These are phyloP conservation scores for bread wheat (Triticum aestivum) DNA, from an alignment of 176 grass and related monocot genomes.

Conservation along the genomic window IWGSC_CS_RefSeq_v2.1 NC_057806.1:336144809-336145308, in stretches of 20 bases:
- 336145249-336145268: not conserved
- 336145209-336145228: not conserved
- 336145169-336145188: not conserved
- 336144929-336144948: not conserved
- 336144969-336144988: no score
- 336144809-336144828: not conserved
- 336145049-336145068: no score
- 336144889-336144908: not conserved
- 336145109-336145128: not conserved
- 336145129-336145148: not conserved
- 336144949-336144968: not conserved
- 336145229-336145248: not conserved
- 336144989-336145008: no score
- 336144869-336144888: not conserved
- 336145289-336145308: not conserved
- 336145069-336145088: no score
- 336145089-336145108: not conserved
- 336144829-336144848: not conserved
- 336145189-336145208: not conserved
- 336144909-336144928: not conserved
- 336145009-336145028: not conserved
- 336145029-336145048: no score
- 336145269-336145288: not conserved
- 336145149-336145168: not conserved
- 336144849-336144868: not conserved